Evolutionary conservation across 164 flowering plant species (phyloP), one percentile per base, ranked within the genome.

Genomic region (Platanus orientalis): DNA sequence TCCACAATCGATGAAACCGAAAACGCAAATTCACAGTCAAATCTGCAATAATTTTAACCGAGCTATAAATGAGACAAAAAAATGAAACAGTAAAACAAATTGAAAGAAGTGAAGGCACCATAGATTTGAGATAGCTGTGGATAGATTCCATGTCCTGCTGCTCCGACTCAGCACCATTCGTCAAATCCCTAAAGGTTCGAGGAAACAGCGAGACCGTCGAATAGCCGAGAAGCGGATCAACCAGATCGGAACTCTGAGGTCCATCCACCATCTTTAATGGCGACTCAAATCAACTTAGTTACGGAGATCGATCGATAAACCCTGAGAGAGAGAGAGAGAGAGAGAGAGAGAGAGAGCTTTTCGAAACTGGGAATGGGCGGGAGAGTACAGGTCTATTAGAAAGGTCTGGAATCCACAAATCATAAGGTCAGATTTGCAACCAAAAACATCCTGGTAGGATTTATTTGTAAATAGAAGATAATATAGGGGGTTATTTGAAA

Each of bases 171-270:
- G 70, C 39, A 47, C 73, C 26, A 11, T 52, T 61, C 2, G 58
- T 49, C 4, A 69, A 68, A 50, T 61, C 74, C 47, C 66, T 69
- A 19, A 80, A 62, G 7, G 82, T 75, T 19, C 73, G 78, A 28
- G 80, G 79, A 50, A 85, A 82, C 24, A 81, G 67, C 5, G 73
- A 60, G 51, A 79, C 60, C 10, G 75, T 70, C 0, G 61, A 66
- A 30, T 53, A 70, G 16, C 20, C 73, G 24, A 25, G 44, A 21
- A 83, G 75, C 28, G 90, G 86, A 65, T 85, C 87, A 42, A 57
- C 64, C 16, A 25, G 57, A 40, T 68, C 69, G 42, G 75, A 54
- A 62, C 44, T 40, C 24, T 12, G 42, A 61, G 42, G 2, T 28
- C 69, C 74, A 44, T 2, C 40, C 57, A 40, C 73, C 86, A 79